Evolutionary conservation across 2,329 filamentous ascomycete species (phyloP), one percentile per base, ranked within the genome.

Genomic region (Verticillium tricorpus): DNA sequence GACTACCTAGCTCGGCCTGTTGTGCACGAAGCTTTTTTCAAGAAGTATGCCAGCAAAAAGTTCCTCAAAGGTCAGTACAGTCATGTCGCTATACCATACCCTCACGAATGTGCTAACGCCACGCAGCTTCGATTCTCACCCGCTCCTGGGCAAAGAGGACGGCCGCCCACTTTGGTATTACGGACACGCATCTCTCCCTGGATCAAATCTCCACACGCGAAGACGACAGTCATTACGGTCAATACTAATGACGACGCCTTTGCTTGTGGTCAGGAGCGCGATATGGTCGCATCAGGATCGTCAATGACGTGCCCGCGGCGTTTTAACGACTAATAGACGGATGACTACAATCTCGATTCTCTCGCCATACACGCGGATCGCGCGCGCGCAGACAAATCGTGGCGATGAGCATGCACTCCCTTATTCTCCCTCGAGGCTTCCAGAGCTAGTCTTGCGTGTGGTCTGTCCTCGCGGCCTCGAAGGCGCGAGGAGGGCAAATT

Each of bases 1-100:
- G 93, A 99, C 76, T 99, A 99, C 74, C 89, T 99, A 45, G 90
- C 91, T 63, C 88, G 91, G 14, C 95, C 94, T 31, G 91, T 97
- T 60, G 86, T 89, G 54, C 95, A 99, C 72, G 94, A 98, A 75
- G 96, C 95, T 40, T 97, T 99, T 83, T 98, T 97, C 85, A 97
- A 96, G 86, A 99, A 99, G 79, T 99, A 99, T 76, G 95, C 95
- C 61, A 96, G 92, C 86, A 99, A 98, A 84, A 97, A 97, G 80
- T 99, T 98, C 80, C 81, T 98, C 70, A 99, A 99, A 82, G 93
- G 94, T 97, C 87, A 79, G 84, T 69, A n/a, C 25, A 32, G 34
- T 17, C 37, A 12, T 40, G 12, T 15, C 22, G 4, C 4, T 14
- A 19, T 11, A 28, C 5, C 14, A 31, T 31, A 25, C 35, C 6